phyloP scores from a whole-genome alignment of 2,329 filamentous ascomycete genomes.

The Hymenoscyphus albidus region DNA sequence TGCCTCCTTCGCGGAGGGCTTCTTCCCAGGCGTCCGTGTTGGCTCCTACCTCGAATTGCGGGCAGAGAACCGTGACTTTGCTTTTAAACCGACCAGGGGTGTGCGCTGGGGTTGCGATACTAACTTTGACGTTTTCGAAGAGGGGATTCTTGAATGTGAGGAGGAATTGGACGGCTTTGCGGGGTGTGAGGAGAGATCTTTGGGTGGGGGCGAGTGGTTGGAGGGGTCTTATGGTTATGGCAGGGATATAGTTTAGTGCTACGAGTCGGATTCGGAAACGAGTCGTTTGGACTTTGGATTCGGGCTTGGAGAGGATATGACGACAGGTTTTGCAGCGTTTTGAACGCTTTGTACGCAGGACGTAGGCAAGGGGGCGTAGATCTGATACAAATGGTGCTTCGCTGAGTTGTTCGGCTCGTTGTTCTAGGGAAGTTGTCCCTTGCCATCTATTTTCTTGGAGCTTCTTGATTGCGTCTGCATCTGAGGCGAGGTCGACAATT shows the following conservation, averaged over 20 bases:
- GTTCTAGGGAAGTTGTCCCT: slow-evolving; percentile 52
- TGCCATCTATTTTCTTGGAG: slow-evolving; percentile 60
- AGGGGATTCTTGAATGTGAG: slow-evolving; percentile 91
- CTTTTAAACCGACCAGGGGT: slow-evolving; percentile 75
- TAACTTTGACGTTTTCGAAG: slow-evolving; percentile 85
- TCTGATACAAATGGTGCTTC: slow-evolving; percentile 60
- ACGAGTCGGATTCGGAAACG: slow-evolving; percentile 91
- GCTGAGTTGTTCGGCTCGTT: slow-evolving; percentile 48
- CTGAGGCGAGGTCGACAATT: slow-evolving; percentile 43
- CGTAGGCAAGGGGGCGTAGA: slow-evolving; percentile 74
- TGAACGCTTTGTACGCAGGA: slow-evolving; percentile 85
- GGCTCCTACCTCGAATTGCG: slow-evolving; percentile 88
- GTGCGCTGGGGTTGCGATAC: slow-evolving; percentile 74
- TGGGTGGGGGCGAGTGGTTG: slow-evolving; percentile 34
- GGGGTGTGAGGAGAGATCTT: slow-evolving; percentile 32
- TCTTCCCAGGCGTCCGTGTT: slow-evolving; percentile 96
- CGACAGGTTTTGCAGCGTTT: slow-evolving; percentile 91
- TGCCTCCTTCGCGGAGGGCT: slow-evolving; percentile 52
- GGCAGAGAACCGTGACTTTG: slow-evolving; percentile 87
- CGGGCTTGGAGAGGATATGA: slow-evolving; percentile 92
- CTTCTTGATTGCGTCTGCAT: slow-evolving; percentile 56
- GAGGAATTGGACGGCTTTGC: slow-evolving; percentile 69
- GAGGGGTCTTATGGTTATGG: slow-evolving; percentile 68
- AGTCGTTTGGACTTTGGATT: slow-evolving; percentile 82
- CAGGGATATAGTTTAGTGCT: slow-evolving; percentile 82